Conservation (phyloP, 495 filamentous ascomycete genomes). For the Tuber microsphaerosporum region DNA sequence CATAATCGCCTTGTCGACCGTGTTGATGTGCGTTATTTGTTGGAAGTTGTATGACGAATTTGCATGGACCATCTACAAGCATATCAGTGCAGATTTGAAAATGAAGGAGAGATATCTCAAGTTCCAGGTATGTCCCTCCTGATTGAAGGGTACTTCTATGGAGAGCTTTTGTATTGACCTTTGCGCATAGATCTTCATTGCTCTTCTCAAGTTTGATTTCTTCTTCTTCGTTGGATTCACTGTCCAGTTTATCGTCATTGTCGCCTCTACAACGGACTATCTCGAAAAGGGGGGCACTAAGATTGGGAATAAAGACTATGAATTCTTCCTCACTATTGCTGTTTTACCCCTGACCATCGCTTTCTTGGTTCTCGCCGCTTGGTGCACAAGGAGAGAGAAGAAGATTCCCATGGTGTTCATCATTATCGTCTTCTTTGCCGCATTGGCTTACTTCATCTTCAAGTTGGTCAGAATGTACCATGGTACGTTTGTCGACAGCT, state of each 20-base stretch:
- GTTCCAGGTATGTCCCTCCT: slow-evolving; percentile 66
- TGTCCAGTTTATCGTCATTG: slow-evolving; percentile 91
- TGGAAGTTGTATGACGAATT: slow-evolving; percentile 98
- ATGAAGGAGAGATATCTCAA: slow-evolving; percentile 95
- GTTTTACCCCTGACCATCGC: slow-evolving; percentile 84
- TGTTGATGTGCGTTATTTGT: slow-evolving; percentile 66
- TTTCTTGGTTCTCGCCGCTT: slow-evolving; percentile 76
- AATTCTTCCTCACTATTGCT: slow-evolving; percentile 78
- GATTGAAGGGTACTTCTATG: slow-evolving; percentile 2
- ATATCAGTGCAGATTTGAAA: slow-evolving; percentile 92
- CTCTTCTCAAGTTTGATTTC: slow-evolving; percentile 96
- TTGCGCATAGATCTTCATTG: slow-evolving; percentile 76
- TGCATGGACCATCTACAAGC: slow-evolving; percentile 98
- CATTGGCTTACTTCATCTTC: slow-evolving; percentile 93
- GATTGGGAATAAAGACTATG: slow-evolving; percentile 47
- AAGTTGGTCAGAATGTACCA: slow-evolving; percentile 94
- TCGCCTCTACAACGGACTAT: slow-evolving; percentile 52
- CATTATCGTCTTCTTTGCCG: slow-evolving; percentile 82
- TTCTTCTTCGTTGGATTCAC: slow-evolving; percentile 99
- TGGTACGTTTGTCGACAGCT: slow-evolving; percentile 48
- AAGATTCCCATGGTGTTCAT: slow-evolving; percentile 66
- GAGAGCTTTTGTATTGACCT: background rate
- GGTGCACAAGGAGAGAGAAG: slow-evolving; percentile 74
- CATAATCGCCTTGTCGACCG: slow-evolving; percentile 67
- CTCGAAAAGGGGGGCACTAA: background rate